Evolutionary conservation across 352 stramenopile genomes (phyloP).

Genomic region (Globisporangium ultimum): DNA sequence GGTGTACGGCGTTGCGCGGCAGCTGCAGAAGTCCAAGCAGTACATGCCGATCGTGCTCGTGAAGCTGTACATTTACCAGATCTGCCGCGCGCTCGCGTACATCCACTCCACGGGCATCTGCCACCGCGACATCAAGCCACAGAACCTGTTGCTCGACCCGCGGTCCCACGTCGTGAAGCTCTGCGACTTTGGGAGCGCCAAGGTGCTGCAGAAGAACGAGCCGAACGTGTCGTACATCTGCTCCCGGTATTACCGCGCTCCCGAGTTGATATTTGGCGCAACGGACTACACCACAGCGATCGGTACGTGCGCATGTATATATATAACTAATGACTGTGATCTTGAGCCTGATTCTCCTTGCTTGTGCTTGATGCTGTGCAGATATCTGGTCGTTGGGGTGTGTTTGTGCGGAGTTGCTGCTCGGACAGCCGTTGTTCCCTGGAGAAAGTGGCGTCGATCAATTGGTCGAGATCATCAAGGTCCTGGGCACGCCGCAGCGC

Average conservation of each 20-base stretch:
- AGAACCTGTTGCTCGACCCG: conserved; percentile 98
- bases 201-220: conserved; percentile 95
- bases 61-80: conserved; percentile 99
- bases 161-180: conserved; percentile 98
- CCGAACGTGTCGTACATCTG: conserved; percentile 99
- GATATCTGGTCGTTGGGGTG: conserved; percentile 97
- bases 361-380: conserved; percentile 22
- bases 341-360: not conserved
- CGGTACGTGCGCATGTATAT: conserved; percentile 25
- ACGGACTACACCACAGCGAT: conserved; percentile 99
- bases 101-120: conserved; percentile 98
- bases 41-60: conserved; percentile 96
- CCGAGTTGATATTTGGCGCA: conserved; percentile 99
- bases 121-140: conserved; percentile 99
- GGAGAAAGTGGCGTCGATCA: conserved; percentile 99
- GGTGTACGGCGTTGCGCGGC: conserved; percentile 95
- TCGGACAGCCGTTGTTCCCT: conserved; percentile 98
- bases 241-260: conserved; percentile 98
- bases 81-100: conserved; percentile 96
- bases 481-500: conserved; percentile 97
- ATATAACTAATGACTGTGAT: not conserved
- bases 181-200: conserved; percentile 98
- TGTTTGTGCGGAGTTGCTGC: conserved; percentile 97
- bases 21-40: conserved; percentile 97
- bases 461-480: conserved; percentile 99